Base-by-base conservation (phyloP, 345 rosid genomes). In the Syzygium aqueum region DNA sequence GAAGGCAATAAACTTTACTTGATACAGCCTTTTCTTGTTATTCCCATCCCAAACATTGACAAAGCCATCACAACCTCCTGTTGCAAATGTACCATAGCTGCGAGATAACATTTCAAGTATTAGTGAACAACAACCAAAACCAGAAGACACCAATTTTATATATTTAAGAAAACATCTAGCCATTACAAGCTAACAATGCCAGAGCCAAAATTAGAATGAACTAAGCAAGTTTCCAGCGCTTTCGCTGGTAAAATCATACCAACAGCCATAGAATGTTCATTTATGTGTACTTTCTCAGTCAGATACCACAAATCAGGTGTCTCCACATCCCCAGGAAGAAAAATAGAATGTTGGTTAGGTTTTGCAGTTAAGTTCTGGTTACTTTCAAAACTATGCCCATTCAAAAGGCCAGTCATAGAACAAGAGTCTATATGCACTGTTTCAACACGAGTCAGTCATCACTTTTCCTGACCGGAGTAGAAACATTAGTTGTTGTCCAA, bases 21-120 rank as follows among this genome's bases (percentile, higher is more conserved):
- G 99, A 89, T 98, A 96, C 84, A 98, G 95, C 92, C 99, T 94
- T 94, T 96, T 98, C 91, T 98, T 98, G 93, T 98, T 98, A 94
- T 96, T 96, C 43, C 99, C 98, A 87, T 98, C 99, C 99, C 98
- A 98, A 2, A 96, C 96, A 57, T 98, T 96, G 52, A 96, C 97
- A 85, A 94, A 98, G 90, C 99, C 99, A 90, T 98, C 99, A 90
- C 99, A 96, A 17, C 99, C 99, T 88, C 99, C 99, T 17, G 99
- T 96, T 59, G 97, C 99, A 93, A 98, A 98, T 80, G 99, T 98
- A 67, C 99, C 99, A 92, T 98, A 98, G 52, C 99, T 98, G 93
- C 91, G 90, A 30, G 57, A 85, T 63, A 51, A 88, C 83, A 53
- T 28, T 85, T 51, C 25, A 2, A 19, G 80, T 73, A 33, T 73